These are phyloP conservation scores for Penicillium paneum DNA, from an alignment of 2,329 filamentous ascomycete genomes.

Conservation along the genomic window DNA sequence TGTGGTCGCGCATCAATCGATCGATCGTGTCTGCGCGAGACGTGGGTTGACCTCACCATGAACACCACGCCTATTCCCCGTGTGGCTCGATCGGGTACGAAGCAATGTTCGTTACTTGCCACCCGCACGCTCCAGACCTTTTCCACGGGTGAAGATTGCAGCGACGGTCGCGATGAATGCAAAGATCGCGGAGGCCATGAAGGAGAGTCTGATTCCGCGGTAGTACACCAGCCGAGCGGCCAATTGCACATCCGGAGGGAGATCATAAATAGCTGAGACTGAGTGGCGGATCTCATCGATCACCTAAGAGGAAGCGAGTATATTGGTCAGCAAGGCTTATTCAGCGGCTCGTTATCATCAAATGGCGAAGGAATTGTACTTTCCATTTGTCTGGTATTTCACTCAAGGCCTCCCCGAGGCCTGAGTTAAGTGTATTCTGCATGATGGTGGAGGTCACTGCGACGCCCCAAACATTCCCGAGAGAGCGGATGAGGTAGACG, in stretches of 20 bases:
- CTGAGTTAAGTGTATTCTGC: conserved; percentile 58
- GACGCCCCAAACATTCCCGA: conserved; percentile 64
- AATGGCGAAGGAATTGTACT: conserved; percentile 44
- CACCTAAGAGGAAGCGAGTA: conserved; percentile 43
- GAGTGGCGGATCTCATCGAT: conserved; percentile 63
- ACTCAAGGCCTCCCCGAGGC: conserved; percentile 53
- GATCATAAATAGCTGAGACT: conserved; percentile 52
- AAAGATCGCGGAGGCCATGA: conserved; percentile 54
- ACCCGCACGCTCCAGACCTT: conserved; percentile 25
- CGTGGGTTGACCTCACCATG: not conserved
- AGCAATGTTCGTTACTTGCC: conserved; percentile 3
- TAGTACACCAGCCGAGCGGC: conserved; percentile 60
- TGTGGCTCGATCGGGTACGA: too few relatives aligned
- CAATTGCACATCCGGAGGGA: conserved; percentile 57
- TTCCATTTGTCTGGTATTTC: conserved; percentile 57
- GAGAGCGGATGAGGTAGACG: conserved; percentile 61
- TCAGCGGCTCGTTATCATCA: not conserved
- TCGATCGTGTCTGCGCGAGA: not conserved
- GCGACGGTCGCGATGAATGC: conserved; percentile 51
- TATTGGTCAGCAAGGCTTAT: conserved; percentile 26
- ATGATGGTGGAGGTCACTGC: conserved; percentile 61
- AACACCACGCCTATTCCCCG: not conserved
- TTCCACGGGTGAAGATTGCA: conserved; percentile 47
- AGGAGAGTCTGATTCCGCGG: conserved; percentile 55
- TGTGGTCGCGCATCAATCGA: not conserved